phyloP scores from a whole-genome alignment of 1,139 yeast genomes.

The Taphrina communis region DNA sequence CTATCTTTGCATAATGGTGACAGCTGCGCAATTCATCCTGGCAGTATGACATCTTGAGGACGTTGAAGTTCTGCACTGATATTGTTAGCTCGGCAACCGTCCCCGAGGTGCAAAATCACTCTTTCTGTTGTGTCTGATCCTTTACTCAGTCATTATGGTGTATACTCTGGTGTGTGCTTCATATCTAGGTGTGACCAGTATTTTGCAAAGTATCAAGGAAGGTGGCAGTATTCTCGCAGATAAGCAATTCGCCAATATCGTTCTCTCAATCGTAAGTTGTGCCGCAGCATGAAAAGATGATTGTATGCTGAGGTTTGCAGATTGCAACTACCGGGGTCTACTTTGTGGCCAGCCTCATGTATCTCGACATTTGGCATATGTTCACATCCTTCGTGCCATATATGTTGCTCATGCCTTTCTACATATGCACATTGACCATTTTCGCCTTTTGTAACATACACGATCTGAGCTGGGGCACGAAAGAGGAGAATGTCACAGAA shows the following conservation, averaged over 20 bases:
- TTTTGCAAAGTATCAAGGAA: conserved; percentile 55
- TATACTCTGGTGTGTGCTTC: conserved; percentile 85
- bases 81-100: conserved; percentile 66
- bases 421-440: conserved; percentile 71
- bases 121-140: conserved; percentile 71
- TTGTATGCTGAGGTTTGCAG: conserved; percentile 69
- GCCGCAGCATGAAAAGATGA: not conserved
- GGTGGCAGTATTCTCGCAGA: conserved; percentile 53
- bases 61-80: conserved; percentile 14
- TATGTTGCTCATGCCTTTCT: conserved; percentile 83
- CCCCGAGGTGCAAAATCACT: conserved; percentile 87
- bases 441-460: conserved; percentile 92
- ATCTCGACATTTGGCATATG: conserved; percentile 96
- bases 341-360: conserved; percentile 71
- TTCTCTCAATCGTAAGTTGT: conserved; percentile 78
- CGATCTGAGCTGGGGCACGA: conserved; percentile 88
- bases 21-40: conserved; percentile 83
- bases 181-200: conserved; percentile 69
- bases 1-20: conserved; percentile 70
- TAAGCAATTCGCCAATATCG: conserved; percentile 53
- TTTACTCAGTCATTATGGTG: conserved; percentile 76
- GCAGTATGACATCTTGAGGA: conserved; percentile 59
- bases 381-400: conserved; percentile 82
- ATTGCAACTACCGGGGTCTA: conserved; percentile 90
- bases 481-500: conserved; percentile 78